Base-by-base conservation (phyloP, 2,329 filamentous ascomycete species). In the Chaetomiaceae sp. region DNA sequence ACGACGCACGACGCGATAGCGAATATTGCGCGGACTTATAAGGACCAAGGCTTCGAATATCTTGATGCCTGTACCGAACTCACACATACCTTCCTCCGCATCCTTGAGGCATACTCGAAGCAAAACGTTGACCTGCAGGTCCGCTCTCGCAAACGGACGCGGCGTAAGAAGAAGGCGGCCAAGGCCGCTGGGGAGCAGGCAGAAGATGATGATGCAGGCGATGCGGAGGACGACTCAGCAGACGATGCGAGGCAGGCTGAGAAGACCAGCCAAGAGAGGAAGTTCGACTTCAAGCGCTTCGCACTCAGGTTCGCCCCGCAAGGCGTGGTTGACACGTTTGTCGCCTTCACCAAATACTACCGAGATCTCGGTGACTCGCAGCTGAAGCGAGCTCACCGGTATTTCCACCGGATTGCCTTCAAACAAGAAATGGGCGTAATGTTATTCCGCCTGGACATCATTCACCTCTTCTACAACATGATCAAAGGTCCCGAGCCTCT, bases 51-150 rank as follows among this genome's bases (percentile, higher is more conserved):
- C 0, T 93, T 96, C 57, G 87, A 89, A 45, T 98, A 96, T 57
- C 75, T 98, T 1, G 90, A 98, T 65, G 85, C 90, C 6, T 84
- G 85, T 48, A 97, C 91, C 1, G 91, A 98, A 59, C 79, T 97
- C 32, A 78, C 86, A 0, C 89, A 97, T 60, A 88, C 95, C 43
- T 97, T 96, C 62, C 70, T 97, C 43, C 85, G 89, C 36, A 90
- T 97, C 65, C 69, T 98, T 19, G 93, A 98, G 65, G 79, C 81
- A 6, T 98, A 96, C 62, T 91, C 90, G 0, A 96, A 96, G 64
- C 87, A 95, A 60, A 97, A 98, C 58, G 80, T 85, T 6, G 89
- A 97, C 59, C 80, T 98, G 73, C 90, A 97, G 64, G 82, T 98
- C 19, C 86, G 90, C 42, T 94, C 89, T 1, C 83, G 86, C 51